Percentiles rank a stretch among this genome's conserved stretches.
Evolutionary conservation across 2,329 filamentous ascomycete genomes (phyloP).

Genomic region (Teratosphaeria epicoccoides): DNA sequence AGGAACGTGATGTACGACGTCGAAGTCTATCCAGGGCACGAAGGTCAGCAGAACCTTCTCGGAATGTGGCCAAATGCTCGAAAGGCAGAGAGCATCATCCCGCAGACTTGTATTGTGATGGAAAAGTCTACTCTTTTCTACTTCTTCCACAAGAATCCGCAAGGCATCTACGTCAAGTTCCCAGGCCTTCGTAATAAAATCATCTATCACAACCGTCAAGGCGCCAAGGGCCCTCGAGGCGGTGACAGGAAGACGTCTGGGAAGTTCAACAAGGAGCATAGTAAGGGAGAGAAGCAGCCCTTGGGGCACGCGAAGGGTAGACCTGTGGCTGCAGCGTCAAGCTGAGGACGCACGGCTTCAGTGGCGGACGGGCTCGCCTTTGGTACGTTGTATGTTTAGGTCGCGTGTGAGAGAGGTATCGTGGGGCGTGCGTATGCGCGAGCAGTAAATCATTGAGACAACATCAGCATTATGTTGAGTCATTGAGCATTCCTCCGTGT

Average conservation of each 20-base stretch:
- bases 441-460: background rate
- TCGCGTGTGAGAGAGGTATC: background rate
- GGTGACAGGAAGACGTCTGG: constrained; percentile 2
- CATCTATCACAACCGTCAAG: background rate
- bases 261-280: background rate
- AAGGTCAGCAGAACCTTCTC: constrained; percentile 14
- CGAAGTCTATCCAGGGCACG: constrained; percentile 2
- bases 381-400: background rate
- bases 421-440: background rate
- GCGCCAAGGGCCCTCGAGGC: constrained; percentile 1
- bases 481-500: no score
- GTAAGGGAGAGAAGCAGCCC: background rate
- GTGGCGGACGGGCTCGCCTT: background rate
- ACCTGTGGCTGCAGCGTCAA: background rate
- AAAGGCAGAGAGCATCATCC: constrained; percentile 8
- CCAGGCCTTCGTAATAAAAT: constrained; percentile 11
- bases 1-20: constrained; percentile 13
- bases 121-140: background rate
- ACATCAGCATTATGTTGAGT: background rate
- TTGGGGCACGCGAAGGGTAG: background rate
- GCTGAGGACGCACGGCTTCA: background rate
- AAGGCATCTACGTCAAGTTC: constrained; percentile 19
- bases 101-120: background rate
- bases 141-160: constrained; percentile 9
- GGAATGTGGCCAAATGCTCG: constrained; percentile 6